Evolutionary conservation across 2,329 filamentous ascomycete species (phyloP).

Genomic region (Claviceps quebecensis): DNA sequence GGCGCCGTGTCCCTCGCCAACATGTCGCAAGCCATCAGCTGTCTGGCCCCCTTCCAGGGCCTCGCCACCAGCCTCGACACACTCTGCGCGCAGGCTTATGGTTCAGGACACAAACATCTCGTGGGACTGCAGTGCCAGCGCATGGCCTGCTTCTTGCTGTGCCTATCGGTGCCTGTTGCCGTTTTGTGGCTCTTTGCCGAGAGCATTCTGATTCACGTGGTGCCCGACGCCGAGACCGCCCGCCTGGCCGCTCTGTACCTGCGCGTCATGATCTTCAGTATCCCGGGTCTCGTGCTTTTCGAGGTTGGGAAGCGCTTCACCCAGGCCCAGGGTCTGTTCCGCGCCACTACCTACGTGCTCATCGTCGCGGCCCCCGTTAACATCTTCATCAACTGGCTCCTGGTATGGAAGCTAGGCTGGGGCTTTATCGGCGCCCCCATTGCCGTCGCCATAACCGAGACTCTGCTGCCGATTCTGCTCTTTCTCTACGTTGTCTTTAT

Average conservation of each 20-base stretch:
- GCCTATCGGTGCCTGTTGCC: constrained; percentile 57
- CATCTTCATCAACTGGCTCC: constrained; percentile 61
- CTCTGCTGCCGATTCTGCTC: constrained; percentile 60
- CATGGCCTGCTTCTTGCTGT: constrained; percentile 65
- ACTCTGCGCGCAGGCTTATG: constrained; percentile 85
- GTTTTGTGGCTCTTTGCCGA: constrained; percentile 58
- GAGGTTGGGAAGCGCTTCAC: constrained; percentile 69
- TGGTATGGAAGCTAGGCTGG: constrained; percentile 57
- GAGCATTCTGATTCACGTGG: constrained; percentile 38
- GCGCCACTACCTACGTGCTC: constrained; percentile 63
- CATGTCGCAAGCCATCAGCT: constrained; percentile 71
- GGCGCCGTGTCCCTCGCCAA: constrained; percentile 36
- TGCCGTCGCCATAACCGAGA: constrained; percentile 66
- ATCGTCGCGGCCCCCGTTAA: constrained; percentile 65
- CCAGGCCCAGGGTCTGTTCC: constrained; percentile 72
- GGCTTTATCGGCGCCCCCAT: constrained; percentile 73
- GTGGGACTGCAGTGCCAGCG: constrained; percentile 73
- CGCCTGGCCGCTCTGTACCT: constrained; percentile 59
- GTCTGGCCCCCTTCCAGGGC: constrained; percentile 67
- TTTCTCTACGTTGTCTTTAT: constrained; percentile 65
- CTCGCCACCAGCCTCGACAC: constrained; percentile 84
- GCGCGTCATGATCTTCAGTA: constrained; percentile 55
- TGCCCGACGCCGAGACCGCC: constrained; percentile 44
- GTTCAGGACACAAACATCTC: constrained; percentile 76
- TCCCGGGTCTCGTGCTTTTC: constrained; percentile 64